Evolutionary conservation across 2,329 filamentous ascomycete species (phyloP).

Genomic region (Diaporthe sp.): DNA sequence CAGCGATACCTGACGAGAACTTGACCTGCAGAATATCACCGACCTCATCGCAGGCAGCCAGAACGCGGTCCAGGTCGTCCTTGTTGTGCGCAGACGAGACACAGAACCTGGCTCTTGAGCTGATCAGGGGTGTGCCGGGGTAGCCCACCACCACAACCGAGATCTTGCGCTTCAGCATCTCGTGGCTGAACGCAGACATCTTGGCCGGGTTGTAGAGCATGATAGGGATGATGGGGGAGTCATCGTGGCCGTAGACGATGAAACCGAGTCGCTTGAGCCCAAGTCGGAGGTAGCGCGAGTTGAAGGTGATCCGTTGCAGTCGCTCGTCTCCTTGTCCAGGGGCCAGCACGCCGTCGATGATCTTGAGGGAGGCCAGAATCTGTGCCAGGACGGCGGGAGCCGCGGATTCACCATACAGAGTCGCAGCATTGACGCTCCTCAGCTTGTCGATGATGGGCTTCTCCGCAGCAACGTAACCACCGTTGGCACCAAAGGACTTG

Average conservation of each 20-base stretch:
- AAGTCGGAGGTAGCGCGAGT: conserved; percentile 97
- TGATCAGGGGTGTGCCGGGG: conserved; percentile 94
- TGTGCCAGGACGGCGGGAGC: conserved; percentile 91
- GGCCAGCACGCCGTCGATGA: conserved; percentile 89
- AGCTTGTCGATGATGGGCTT: conserved; percentile 95
- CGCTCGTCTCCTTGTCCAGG: conserved; percentile 96
- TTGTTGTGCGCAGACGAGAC: conserved; percentile 97
- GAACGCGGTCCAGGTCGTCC: conserved; percentile 92
- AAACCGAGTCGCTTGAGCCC: conserved; percentile 96
- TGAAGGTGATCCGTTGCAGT: conserved; percentile 95
- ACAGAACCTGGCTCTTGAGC: conserved; percentile 94
- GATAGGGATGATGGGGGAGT: conserved; percentile 95
- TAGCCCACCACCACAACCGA: conserved; percentile 98
- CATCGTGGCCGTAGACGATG: conserved; percentile 97
- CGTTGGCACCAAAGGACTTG: conserved; percentile 98
- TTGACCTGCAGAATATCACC: conserved; percentile 94
- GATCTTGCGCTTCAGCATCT: conserved; percentile 98
- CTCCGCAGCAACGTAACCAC: conserved; percentile 92
- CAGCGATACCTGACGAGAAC: conserved; percentile 95
- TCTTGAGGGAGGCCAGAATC: conserved; percentile 86
- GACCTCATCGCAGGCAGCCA: conserved; percentile 92
- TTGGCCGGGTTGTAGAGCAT: conserved; percentile 98
- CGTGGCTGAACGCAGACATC: conserved; percentile 97
- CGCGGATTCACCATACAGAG: conserved; percentile 88
- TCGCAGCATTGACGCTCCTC: conserved; percentile 85